Evolutionary conservation across 2,329 filamentous ascomycete species (phyloP).

Genomic region (Drechslerella dactyloides): DNA sequence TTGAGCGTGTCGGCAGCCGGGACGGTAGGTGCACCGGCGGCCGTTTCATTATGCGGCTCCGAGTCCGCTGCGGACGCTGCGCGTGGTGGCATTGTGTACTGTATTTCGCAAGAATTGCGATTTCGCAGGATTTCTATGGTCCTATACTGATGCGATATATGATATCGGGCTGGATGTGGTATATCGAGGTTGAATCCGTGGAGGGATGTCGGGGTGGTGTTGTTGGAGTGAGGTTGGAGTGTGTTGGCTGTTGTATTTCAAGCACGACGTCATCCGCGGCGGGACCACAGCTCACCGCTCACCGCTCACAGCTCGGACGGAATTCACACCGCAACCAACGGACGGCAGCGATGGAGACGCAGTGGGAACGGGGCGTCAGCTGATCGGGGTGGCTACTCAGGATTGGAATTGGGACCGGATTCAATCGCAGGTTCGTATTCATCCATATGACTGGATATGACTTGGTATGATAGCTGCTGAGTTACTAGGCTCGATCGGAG

Average conservation of each 20-base stretch:
- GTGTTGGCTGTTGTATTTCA: slow-evolving; percentile 22
- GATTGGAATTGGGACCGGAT: no score
- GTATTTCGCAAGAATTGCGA: no score
- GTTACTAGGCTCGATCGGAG: no score
- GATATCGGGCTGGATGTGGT: neutral
- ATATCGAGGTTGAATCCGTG: neutral
- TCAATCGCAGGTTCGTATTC: neutral
- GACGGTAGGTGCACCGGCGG: neutral
- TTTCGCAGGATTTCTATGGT: no score
- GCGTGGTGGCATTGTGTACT: neutral
- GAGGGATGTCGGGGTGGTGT: neutral
- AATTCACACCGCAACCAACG: neutral
- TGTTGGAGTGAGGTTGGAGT: slow-evolving; percentile 14
- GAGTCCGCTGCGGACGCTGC: neutral
- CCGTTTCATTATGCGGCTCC: neutral
- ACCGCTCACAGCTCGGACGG: slow-evolving; percentile 16
- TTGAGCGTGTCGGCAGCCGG: no score
- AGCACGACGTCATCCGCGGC: neutral
- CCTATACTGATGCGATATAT: no score
- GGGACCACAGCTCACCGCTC: slow-evolving; percentile 2
- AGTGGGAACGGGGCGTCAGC: no score
- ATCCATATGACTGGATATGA: neutral
- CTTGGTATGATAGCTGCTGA: neutral
- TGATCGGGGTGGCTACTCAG: no score
- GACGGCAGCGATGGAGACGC: no score